Base-by-base conservation (phyloP, 495 filamentous ascomycete genomes). In the Physcia stellaris region DNA sequence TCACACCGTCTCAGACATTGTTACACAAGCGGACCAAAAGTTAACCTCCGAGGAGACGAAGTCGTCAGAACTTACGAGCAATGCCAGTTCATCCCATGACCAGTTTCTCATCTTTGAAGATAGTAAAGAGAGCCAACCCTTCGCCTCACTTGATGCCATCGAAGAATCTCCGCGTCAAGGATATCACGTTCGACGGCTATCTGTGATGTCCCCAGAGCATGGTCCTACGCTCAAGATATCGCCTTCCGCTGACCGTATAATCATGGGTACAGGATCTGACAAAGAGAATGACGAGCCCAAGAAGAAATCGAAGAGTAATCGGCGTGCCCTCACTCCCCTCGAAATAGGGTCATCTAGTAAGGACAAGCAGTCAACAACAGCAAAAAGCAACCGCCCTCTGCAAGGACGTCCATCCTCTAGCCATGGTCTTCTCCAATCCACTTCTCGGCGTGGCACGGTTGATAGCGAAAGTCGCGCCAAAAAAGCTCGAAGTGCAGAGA, bases 191-290 rank as follows among this genome's bases (percentile, higher is more conserved):
- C 49, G 43, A 24, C 52, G 49, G 13, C 35, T 55, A 9, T 53
- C 52, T 13, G 27, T 30, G 4, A 33, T 26, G 24, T 18, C 45
- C 3, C 50, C 43, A 3, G 37, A 36, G 4, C 40, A 46, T 22
- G 55, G 55, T 0, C 58, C 60, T 13, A 61, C 30, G 11, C 43
- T 64, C 5, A 55, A 39, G 22, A 57, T 64, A 20, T 55, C 56
- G 0, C 27, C 48, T 2, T 57, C 53, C n/a, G 61, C 61, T 11
- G 52, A 61, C 6, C 41, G 50, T 9, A 39, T 60, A 3, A 60
- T 62, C 16, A 58, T 58, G 50, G 59, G 59, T 6, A 31, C 41
- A 27, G 48, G 33, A 6, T 36, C n/a, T 12, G 28, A 42, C 23
- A 44, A 41, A 17, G 47, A 53, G 27, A 47, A 43, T 19, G 10